Percentiles rank a stretch among this genome's conserved stretches.
These are phyloP conservation scores for Ensete glaucum DNA, from an alignment of 176 grass and related monocot species.

Conservation along the genomic window DNA sequence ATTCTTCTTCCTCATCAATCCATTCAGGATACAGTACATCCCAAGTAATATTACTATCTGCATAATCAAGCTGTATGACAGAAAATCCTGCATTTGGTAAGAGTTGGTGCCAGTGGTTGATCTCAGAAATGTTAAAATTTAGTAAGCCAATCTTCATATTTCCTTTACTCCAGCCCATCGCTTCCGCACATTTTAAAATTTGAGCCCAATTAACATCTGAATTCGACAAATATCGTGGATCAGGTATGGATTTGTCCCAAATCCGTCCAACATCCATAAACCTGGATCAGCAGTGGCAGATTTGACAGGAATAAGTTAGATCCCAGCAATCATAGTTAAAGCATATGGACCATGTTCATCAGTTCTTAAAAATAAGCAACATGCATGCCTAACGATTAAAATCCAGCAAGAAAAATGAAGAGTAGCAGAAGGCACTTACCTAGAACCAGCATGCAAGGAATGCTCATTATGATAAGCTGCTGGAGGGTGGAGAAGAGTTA, in stretches of 20 bases:
- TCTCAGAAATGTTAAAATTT: conserved; percentile 3
- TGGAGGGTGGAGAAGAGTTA: neutral
- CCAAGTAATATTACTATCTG: conserved; percentile 1
- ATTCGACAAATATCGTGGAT: neutral
- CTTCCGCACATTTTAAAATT: neutral
- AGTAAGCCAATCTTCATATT: conserved; percentile 5
- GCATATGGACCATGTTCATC: neutral
- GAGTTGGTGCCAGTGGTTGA: neutral
- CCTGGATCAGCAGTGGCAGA: neutral
- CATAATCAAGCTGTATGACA: neutral
- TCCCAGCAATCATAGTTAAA: neutral
- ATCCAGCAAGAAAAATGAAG: neutral
- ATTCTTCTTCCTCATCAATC: conserved; percentile 13
- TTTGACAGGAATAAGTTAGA: neutral
- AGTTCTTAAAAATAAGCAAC: neutral
- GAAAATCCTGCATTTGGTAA: neutral
- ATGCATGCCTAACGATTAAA: neutral
- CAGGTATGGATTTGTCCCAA: neutral
- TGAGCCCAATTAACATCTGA: conserved; percentile 4
- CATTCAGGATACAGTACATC: conserved; percentile 9
- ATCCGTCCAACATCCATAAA: neutral
- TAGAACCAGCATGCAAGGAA: neutral
- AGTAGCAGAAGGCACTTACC: neutral
- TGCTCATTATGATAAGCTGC: neutral
- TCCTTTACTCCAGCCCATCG: neutral